Percentiles rank a stretch among this genome's conserved stretches.
Evolutionary conservation across 73 alveolate genomes (phyloP).

Genomic region (Tetrahymena thermophila): DNA sequence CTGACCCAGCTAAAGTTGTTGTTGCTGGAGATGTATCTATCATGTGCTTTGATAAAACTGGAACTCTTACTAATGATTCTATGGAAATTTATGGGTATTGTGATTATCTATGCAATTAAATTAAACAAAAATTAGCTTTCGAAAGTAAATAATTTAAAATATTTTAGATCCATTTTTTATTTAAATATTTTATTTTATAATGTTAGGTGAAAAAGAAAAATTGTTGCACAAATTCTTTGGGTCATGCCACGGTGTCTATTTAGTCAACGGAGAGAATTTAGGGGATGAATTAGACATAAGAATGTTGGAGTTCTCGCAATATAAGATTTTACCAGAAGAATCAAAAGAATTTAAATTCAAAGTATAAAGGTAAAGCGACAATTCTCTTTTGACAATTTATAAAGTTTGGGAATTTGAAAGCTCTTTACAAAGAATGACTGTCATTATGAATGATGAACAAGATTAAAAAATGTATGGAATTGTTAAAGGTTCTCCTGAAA

Average conservation of each 20-base stretch:
- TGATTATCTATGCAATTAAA: background rate
- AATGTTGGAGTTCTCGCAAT: slow-evolving; percentile 19
- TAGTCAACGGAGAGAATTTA: slow-evolving; percentile 26
- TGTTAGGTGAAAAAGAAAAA: background rate
- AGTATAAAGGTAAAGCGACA: background rate
- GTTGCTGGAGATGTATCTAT: slow-evolving; percentile 24
- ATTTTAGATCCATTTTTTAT: background rate
- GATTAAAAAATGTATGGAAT: slow-evolving; percentile 8
- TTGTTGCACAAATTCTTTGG: slow-evolving; percentile 27
- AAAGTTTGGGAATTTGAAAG: slow-evolving; percentile 37
- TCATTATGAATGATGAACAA: slow-evolving; percentile 11
- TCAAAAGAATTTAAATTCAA: background rate
- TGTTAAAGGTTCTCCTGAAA: slow-evolving; percentile 69
- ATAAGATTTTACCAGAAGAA: background rate
- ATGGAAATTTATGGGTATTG: slow-evolving; percentile 23
- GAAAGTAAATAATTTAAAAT: background rate
- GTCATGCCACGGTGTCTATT: slow-evolving; percentile 36
- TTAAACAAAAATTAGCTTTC: background rate
- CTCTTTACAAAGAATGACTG: slow-evolving; percentile 32
- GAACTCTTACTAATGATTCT: slow-evolving; percentile 10
- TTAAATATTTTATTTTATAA: background rate
- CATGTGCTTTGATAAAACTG: slow-evolving; percentile 41
- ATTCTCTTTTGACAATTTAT: background rate
- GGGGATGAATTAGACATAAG: slow-evolving; percentile 36
- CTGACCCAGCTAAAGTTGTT: slow-evolving; percentile 22